phyloP scores from a whole-genome alignment of 768 basidiomycete genomes.

The Kwoniella dejecticola region DNA sequence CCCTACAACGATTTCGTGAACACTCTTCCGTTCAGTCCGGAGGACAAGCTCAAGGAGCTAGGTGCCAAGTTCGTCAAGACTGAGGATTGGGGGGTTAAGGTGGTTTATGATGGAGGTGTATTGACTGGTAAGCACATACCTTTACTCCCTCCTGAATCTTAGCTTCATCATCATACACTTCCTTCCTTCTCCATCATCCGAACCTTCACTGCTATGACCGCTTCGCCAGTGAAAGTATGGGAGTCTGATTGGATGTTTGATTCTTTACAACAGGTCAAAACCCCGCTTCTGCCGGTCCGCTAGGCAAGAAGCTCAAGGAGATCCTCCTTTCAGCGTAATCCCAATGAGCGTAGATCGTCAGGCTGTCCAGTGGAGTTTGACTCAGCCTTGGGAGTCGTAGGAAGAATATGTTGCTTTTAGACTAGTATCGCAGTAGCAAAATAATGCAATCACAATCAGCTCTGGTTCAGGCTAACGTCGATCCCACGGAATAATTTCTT shows the following conservation, averaged over 20 bases:
- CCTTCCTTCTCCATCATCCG: too few species aligned
- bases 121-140: slow-evolving; percentile 32
- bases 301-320: slow-evolving; percentile 65
- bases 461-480: too few species aligned
- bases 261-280: slow-evolving; percentile 72
- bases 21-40: slow-evolving; percentile 67
- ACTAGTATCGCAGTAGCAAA: too few species aligned
- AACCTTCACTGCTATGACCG: too few species aligned
- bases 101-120: slow-evolving; percentile 46
- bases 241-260: slow-evolving; percentile 37
- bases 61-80: slow-evolving; percentile 63
- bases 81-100: slow-evolving; percentile 63
- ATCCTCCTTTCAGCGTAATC: slow-evolving; percentile 54
- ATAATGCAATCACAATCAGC: too few species aligned
- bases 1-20: slow-evolving; percentile 57
- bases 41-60: slow-evolving; percentile 37
- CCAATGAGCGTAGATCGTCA: too few species aligned
- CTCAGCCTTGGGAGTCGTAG: too few species aligned
- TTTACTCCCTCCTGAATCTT: neutral
- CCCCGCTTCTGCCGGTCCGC: slow-evolving; percentile 65
- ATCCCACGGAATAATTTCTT: too few species aligned
- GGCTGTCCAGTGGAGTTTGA: too few species aligned
- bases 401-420: too few species aligned
- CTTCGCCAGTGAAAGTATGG: too few species aligned
- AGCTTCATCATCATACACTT: too few species aligned